phyloP scores from a whole-genome alignment of 805 yeast species.

The Kluyveromyces dobzhanskii region DNA sequence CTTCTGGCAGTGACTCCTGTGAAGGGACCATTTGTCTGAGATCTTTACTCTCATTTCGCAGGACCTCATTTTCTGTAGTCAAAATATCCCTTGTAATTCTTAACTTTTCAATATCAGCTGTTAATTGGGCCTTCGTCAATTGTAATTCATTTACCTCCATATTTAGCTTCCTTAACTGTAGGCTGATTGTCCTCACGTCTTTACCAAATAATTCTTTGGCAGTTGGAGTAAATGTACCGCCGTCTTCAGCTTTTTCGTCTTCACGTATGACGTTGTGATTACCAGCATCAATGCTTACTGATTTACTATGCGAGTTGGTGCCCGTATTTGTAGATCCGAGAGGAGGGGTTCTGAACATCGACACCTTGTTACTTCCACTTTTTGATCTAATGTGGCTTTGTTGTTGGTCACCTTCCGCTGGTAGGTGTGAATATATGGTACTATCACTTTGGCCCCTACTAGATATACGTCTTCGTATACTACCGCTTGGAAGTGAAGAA shows the following conservation, averaged over 20 bases:
- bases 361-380: slow-evolving; percentile 14
- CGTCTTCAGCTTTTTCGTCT: slow-evolving; percentile 6
- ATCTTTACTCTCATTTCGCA: slow-evolving; percentile 16
- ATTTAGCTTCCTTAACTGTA: slow-evolving; percentile 35
- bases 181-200: slow-evolving; percentile 23
- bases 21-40: slow-evolving; percentile 5
- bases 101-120: slow-evolving; percentile 46
- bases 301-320: slow-evolving; percentile 1
- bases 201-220: slow-evolving; percentile 11
- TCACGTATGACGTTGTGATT: slow-evolving; percentile 1
- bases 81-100: slow-evolving; percentile 39
- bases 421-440: slow-evolving; percentile 10
- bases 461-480: slow-evolving; percentile 2
- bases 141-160: slow-evolving; percentile 35
- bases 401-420: background rate
- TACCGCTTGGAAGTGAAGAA: slow-evolving; percentile 2
- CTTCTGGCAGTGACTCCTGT: slow-evolving; percentile 13
- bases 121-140: slow-evolving; percentile 35
- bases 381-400: slow-evolving; percentile 13
- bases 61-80: slow-evolving; percentile 34
- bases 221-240: slow-evolving; percentile 3
- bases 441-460: slow-evolving; percentile 26
- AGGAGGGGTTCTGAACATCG: slow-evolving; percentile 21
- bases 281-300: background rate
- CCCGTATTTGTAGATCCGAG: slow-evolving; percentile 8